These are phyloP conservation scores for Spergularia marina DNA, from an alignment of 148 eudicot genomes.

Conservation along the genomic window DNA sequence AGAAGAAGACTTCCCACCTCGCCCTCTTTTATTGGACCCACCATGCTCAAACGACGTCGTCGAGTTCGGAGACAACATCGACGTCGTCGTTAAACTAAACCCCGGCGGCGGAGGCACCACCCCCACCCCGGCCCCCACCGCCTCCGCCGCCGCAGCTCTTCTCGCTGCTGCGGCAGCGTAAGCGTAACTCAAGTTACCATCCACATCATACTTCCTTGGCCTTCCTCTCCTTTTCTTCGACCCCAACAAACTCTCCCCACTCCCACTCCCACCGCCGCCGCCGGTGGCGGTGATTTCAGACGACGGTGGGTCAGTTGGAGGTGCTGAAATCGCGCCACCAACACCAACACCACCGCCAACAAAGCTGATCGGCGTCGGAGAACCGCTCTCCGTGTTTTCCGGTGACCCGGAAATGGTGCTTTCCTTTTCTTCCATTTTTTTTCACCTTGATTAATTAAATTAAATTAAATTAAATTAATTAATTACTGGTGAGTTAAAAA, in stretches of 20 bases:
- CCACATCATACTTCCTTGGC: constrained; percentile 67
- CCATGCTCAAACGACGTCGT: constrained; percentile 5
- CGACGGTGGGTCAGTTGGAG: neutral
- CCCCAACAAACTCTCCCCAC: constrained; percentile 13
- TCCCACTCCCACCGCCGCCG: constrained; percentile 14
- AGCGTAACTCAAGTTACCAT: constrained; percentile 54
- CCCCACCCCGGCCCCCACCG: neutral
- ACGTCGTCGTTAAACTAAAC: constrained; percentile 25
- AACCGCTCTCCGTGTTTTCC: constrained; percentile 38
- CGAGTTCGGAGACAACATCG: neutral
- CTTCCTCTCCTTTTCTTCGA: constrained; percentile 48
- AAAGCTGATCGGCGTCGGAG: constrained; percentile 35
- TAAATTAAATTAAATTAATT: neutral
- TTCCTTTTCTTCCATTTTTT: constrained; percentile 48
- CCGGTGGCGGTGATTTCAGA: neutral
- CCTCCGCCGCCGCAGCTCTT: neutral
- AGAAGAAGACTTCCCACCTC: constrained; percentile 41
- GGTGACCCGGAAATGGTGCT: constrained; percentile 47
- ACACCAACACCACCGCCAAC: neutral
- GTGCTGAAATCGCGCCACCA: neutral
- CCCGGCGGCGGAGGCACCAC: constrained; percentile 23
- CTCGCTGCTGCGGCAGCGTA: constrained; percentile 21
- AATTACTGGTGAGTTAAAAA: too few relatives aligned
- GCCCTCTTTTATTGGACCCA: constrained; percentile 35
- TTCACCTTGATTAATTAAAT: neutral